phyloP scores from a whole-genome alignment of 192 early-diverging fungal species.

The Gonapodya prolifera region DNA sequence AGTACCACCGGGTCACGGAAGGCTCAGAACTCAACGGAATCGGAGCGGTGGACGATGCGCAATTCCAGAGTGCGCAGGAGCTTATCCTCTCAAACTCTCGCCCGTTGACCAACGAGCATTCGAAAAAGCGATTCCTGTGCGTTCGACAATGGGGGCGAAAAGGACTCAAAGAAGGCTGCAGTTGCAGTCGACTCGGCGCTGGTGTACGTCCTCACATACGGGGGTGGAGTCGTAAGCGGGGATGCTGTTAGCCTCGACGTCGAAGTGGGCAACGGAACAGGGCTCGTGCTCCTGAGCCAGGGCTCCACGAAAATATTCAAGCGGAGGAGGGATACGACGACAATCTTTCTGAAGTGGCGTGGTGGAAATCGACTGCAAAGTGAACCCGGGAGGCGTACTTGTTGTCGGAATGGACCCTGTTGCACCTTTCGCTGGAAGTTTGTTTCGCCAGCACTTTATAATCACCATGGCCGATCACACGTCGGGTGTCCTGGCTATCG shows the following conservation, averaged over 20 bases:
- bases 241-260: constrained; percentile 46
- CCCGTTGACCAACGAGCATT: background rate
- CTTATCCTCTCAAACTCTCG: background rate
- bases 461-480: too few relatives aligned
- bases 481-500: too few relatives aligned
- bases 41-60: too few relatives aligned
- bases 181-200: constrained; percentile 10
- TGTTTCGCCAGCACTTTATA: background rate
- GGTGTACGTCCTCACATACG: constrained; percentile 63
- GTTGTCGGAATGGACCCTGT: background rate
- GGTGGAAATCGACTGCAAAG: background rate
- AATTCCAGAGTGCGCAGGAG: background rate
- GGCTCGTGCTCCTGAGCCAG: constrained; percentile 61
- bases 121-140: background rate
- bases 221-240: constrained; percentile 66
- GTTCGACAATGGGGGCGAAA: background rate
- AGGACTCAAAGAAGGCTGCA: background rate
- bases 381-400: background rate
- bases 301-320: constrained; percentile 78
- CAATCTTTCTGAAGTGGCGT: too few relatives aligned
- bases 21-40: too few relatives aligned
- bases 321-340: too few relatives aligned
- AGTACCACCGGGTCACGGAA: too few relatives aligned
- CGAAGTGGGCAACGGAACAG: constrained; percentile 26
- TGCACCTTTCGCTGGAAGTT: background rate